phyloP scores from a whole-genome alignment of 78 protist species.

The Pirum gemmata region DNA sequence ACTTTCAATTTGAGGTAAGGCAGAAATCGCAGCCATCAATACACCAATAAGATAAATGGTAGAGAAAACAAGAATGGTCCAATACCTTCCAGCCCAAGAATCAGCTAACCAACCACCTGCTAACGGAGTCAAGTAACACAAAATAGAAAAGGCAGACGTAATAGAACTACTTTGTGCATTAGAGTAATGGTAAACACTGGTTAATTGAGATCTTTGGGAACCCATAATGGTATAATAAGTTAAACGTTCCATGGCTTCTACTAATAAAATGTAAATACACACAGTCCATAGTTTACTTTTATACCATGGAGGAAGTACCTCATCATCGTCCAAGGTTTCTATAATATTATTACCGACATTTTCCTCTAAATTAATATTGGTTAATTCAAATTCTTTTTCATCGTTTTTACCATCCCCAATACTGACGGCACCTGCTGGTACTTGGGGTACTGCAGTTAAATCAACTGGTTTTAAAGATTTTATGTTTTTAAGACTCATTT shows the following conservation, averaged over 20 bases:
- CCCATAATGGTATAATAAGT: conserved; percentile 37
- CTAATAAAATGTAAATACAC: conserved; percentile 25
- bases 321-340: too few relatives aligned
- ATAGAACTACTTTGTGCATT: background rate
- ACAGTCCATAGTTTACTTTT: conserved; percentile 12
- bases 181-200: background rate
- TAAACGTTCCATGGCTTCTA: conserved; percentile 29
- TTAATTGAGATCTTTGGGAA: background rate
- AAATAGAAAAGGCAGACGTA: background rate
- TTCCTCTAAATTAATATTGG: too few relatives aligned
- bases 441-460: too few relatives aligned
- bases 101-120: background rate
- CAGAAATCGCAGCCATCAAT: background rate
- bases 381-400: too few relatives aligned
- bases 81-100: background rate
- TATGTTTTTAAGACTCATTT: too few relatives aligned
- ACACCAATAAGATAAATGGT: conserved; percentile 9
- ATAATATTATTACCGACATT: too few relatives aligned
- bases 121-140: background rate
- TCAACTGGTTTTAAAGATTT: too few relatives aligned
- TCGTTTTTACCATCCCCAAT: too few relatives aligned
- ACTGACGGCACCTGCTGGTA: too few relatives aligned
- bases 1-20: conserved; percentile 4
- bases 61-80: background rate
- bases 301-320: conserved; percentile 25